A percentile compares a stretch with the other conserved stretches of the same genome.
Evolutionary conservation across 1,284 basidiomycete species (phyloP).

Genomic region (Pyrrhoderma noxium): DNA sequence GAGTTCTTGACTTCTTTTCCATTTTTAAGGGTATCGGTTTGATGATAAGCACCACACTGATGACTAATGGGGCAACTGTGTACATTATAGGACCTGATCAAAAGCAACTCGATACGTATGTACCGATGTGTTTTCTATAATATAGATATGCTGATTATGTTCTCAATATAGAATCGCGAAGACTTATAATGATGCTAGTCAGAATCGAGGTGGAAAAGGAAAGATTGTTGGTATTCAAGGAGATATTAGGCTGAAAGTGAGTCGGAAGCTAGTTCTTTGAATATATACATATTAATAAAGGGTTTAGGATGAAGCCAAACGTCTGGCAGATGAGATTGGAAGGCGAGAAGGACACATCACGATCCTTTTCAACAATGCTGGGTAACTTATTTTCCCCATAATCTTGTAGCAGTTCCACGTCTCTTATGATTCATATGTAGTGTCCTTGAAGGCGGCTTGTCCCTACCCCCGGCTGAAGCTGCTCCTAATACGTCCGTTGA

Average conservation of each 20-base stretch:
- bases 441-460: slow-evolving; percentile 10
- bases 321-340: slow-evolving; percentile 37
- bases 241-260: slow-evolving; percentile 40
- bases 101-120: slow-evolving; percentile 34
- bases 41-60: slow-evolving; percentile 39
- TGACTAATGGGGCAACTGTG: slow-evolving; percentile 44
- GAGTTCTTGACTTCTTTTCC: not conserved
- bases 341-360: slow-evolving; percentile 37
- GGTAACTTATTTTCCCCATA: slow-evolving; percentile 22
- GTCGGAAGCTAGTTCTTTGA: not conserved
- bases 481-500: slow-evolving; percentile 25
- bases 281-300: not conserved
- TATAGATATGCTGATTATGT: not conserved
- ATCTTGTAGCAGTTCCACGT: not conserved
- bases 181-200: slow-evolving; percentile 34
- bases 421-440: slow-evolving; percentile 3
- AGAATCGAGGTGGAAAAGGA: slow-evolving; percentile 28
- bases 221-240: slow-evolving; percentile 37
- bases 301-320: slow-evolving; percentile 36
- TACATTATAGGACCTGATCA: slow-evolving; percentile 42
- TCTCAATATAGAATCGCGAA: slow-evolving; percentile 27
- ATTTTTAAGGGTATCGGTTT: slow-evolving; percentile 38
- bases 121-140: not conserved
- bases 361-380: slow-evolving; percentile 36
- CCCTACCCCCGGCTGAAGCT: slow-evolving; percentile 25